Evolutionary conservation across 768 basidiomycete species (phyloP), one percentile per base, ranked within the genome.

Genomic region (Suillus decipiens): DNA sequence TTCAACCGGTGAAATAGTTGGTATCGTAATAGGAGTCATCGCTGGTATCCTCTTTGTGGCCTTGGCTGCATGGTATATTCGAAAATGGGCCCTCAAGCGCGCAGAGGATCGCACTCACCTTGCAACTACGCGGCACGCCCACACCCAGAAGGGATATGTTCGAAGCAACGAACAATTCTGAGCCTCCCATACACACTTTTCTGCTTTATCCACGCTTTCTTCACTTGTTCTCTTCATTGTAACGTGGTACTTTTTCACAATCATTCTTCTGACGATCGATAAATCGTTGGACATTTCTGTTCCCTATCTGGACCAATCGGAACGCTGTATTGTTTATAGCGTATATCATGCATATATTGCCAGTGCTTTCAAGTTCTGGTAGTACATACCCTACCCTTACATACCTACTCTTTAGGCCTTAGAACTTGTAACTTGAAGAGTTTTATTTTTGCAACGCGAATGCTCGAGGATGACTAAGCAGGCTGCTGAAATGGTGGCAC

Each of bases 21-120:
- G 81, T 0, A 79, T 89, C 53, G 80, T 81, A 15, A 61, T 88
- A 56, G 87, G 84, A 14, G 76, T 86, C 55, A 71, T 86, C 24
- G 42, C 77, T 5, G 86, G 81, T 11, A 66, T 89, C 10, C 59
- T 80, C 14, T 72, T 76, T 7, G 63, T 84, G 47, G 83, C 71
- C 1, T 66, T 77, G 1, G 66, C 70, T 4, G 73, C 80, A 2
- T 86, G 80, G 78, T 81, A 82, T 60, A 69, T 86, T 42, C 80
- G 86, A 14, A 83, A 73, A 67, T 78, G 81, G 80, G 79, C 80
- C 14, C 5, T 84, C 54, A 73, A 71, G 59, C 78, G 78, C 48
- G 62, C 65, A 24, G 71, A 71, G 37, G 63, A 56, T 24, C 63
- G 66, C 37, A 63, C 67, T 45, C 65, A 72, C 48, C 73, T 66